A percentile compares a stretch with the other conserved stretches of the same genome.
Evolutionary conservation across 2,329 filamentous ascomycete species (phyloP).

Genomic region (Botrytis cinerea): DNA sequence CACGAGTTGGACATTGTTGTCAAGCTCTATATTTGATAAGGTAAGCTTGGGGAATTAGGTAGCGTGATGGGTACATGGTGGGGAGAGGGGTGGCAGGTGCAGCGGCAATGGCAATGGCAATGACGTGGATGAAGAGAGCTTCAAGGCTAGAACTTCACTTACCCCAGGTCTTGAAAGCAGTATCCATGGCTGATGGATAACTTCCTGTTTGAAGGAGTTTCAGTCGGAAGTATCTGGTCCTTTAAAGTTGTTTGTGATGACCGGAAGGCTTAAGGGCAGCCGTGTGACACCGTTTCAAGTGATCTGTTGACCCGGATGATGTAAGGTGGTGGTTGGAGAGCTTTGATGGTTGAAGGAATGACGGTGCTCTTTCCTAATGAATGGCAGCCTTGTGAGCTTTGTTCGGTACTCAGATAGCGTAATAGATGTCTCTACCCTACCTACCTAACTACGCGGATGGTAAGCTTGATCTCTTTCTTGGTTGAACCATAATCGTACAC

Average conservation of each 20-base stretch:
- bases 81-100: not conserved
- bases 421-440: not conserved
- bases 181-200: constrained; percentile 48
- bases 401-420: not conserved
- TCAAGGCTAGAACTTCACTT: constrained; percentile 36
- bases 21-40: constrained; percentile 65
- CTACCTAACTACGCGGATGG: not conserved
- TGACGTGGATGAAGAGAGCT: constrained; percentile 19
- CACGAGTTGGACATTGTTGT: constrained; percentile 81
- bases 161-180: constrained; percentile 64
- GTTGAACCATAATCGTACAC: constrained; percentile 3
- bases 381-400: constrained; percentile 26
- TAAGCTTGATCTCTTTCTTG: not conserved
- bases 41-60: constrained; percentile 29
- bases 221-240: not conserved
- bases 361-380: not conserved
- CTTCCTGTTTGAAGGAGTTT: not conserved
- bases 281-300: not conserved
- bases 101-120: not conserved
- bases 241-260: not conserved
- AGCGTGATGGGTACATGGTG: not conserved
- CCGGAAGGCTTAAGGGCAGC: not conserved
- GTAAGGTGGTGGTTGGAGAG: not conserved
- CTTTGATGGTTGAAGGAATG: constrained; percentile 8
- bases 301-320: not conserved